Evolutionary conservation across 768 basidiomycete genomes (phyloP), one percentile per base, ranked within the genome.

Genomic region (Tulasnella sp.): DNA sequence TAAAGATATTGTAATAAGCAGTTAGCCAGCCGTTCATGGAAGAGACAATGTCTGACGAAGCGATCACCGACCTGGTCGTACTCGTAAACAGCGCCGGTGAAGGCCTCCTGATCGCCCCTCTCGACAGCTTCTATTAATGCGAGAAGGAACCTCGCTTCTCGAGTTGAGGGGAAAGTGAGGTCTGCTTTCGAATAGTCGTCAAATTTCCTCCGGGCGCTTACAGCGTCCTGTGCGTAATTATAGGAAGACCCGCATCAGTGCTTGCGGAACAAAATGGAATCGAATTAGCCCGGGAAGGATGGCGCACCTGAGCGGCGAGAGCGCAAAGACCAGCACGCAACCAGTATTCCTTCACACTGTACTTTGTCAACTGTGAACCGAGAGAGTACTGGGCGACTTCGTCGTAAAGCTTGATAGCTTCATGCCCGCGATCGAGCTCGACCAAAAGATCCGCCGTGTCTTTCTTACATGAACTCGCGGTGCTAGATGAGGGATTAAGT

Each of bases 321-420:
- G 92, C 92, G 82, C 97, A 99, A 25, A 99, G 85, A 40, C 89
- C 89, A 3, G 95, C 88, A 80, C 90, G 87, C 40, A 99, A 86
- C 94, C 96, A 99, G 81, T 97, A 97, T 79, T 99, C 97, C 85
- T 99, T 98, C 79, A 98, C 97, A 78, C 93, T 95, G 85, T 98
- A 99, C 83, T 95, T 96, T n/a, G 97, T 99, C 80, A 99, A 84
- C 12, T 91, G 85, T 25, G 92, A 94, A 0, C 84, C 84, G 58
- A 98, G 86, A 14, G 92, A 93, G 81, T 92, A 90, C 78, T 91
- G 87, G 6, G 95, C 97, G 64, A 99, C 96, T 81, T 91, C 89
- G 81, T 96, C 93, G 80, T 97, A 99, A 77, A 91, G 91, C 77
- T 90, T 86, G 80, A 98, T 94, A 15, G 97, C 96, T 78, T 89